Percentiles rank a stretch among this genome's conserved stretches.
phyloP scores from a whole-genome alignment of 2,329 filamentous ascomycete species.

The Dendryphion nanum region DNA sequence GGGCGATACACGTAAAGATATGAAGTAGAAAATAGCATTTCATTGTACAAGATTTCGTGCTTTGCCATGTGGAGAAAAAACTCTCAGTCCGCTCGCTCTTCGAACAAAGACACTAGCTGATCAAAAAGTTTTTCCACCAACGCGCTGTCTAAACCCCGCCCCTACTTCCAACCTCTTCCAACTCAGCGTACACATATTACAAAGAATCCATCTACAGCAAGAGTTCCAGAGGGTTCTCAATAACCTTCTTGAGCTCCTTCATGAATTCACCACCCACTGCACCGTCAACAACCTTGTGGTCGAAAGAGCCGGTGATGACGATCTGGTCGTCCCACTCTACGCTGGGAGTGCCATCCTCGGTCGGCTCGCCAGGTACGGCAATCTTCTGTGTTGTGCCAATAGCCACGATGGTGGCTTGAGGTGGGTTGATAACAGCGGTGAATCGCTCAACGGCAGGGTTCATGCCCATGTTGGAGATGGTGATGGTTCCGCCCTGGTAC shows the following conservation, averaged over 20 bases:
- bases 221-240: constrained; percentile 96
- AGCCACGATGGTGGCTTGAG: constrained; percentile 91
- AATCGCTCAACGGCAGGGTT: constrained; percentile 95
- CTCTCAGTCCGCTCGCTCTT: no score
- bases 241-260: constrained; percentile 91
- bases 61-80: no score
- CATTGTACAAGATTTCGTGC: no score
- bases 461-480: constrained; percentile 99
- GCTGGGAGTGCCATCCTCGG: constrained; percentile 70
- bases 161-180: no score
- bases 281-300: constrained; percentile 98
- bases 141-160: no score
- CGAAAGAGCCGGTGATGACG: constrained; percentile 89
- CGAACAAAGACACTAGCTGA: no score
- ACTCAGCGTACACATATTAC: no score
- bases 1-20: no score
- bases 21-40: constrained; percentile 1
- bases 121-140: no score
- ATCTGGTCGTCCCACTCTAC: constrained; percentile 98
- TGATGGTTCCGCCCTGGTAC: constrained; percentile 98
- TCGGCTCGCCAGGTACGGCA: constrained; percentile 73
- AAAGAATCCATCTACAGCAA: constrained; percentile 73
- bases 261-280: constrained; percentile 97
- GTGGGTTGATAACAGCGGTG: constrained; percentile 98
- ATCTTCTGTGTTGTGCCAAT: constrained; percentile 96